phyloP scores from a whole-genome alignment of 768 basidiomycete genomes.

The Kwoniella europaea region DNA sequence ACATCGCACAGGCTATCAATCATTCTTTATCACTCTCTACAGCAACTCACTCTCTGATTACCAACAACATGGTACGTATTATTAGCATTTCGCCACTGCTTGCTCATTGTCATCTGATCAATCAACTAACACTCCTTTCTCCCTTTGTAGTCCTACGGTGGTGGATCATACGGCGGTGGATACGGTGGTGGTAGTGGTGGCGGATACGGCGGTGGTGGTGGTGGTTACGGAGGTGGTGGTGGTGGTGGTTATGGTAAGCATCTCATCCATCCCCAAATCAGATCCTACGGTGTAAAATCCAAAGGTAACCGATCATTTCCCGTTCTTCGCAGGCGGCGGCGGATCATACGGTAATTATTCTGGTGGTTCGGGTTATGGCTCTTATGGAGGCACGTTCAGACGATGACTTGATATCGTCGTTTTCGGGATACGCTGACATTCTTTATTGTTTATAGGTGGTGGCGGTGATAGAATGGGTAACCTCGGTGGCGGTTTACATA shows the following conservation, averaged over 20 bases:
- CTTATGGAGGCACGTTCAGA: conserved; percentile 45
- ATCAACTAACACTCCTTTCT: conserved; percentile 8
- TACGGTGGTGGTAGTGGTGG: conserved; percentile 38
- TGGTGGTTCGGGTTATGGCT: conserved; percentile 11
- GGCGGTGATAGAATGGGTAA: conserved; percentile 67
- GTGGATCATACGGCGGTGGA: conserved; percentile 28
- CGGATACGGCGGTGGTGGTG: conserved; percentile 46
- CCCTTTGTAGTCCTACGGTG: conserved; percentile 35
- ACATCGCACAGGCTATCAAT: background rate
- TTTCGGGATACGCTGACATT: conserved; percentile 35
- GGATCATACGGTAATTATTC: conserved; percentile 58
- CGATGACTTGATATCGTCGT: conserved; percentile 45
- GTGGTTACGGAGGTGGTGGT: conserved; percentile 55
- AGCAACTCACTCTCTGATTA: background rate
- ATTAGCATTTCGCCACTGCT: conserved; percentile 20
- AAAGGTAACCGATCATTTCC: conserved; percentile 11
- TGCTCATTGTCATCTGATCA: background rate
- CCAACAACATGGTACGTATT: conserved; percentile 18
- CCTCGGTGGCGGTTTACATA: conserved; percentile 79
- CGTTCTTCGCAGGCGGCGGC: conserved; percentile 54
- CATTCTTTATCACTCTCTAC: conserved; percentile 1
- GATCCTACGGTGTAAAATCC: conserved; percentile 5
- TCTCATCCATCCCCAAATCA: background rate
- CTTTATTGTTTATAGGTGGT: conserved; percentile 32
- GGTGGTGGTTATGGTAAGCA: conserved; percentile 53